phyloP scores from a whole-genome alignment of 164 flowering plant genomes.

The Vitis vinifera region ASM3070453v1 NC_081823.1:7530001-7530500 shows the following conservation, averaged over 20 bases:
- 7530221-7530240: slow-evolving; percentile 45
- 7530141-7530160: slow-evolving; percentile 75
- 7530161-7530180: slow-evolving; percentile 78
- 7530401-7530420: slow-evolving; percentile 97
- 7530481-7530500: slow-evolving; percentile 57
- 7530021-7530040: background rate
- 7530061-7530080: background rate
- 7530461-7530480: slow-evolving; percentile 71
- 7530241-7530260: too few species aligned
- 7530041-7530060: too few species aligned
- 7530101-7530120: background rate
- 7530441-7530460: slow-evolving; percentile 69
- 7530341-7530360: background rate
- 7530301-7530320: too few species aligned
- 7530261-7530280: too few species aligned
- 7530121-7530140: slow-evolving; percentile 68
- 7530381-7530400: slow-evolving; percentile 75
- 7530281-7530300: background rate
- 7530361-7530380: background rate
- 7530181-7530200: slow-evolving; percentile 81
- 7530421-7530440: slow-evolving; percentile 86
- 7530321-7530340: background rate
- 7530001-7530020: slow-evolving; percentile 8
- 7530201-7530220: slow-evolving; percentile 98
- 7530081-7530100: background rate